Conservation (phyloP, 2,329 filamentous ascomycete species). For the Alternaria gaisen region DNA sequence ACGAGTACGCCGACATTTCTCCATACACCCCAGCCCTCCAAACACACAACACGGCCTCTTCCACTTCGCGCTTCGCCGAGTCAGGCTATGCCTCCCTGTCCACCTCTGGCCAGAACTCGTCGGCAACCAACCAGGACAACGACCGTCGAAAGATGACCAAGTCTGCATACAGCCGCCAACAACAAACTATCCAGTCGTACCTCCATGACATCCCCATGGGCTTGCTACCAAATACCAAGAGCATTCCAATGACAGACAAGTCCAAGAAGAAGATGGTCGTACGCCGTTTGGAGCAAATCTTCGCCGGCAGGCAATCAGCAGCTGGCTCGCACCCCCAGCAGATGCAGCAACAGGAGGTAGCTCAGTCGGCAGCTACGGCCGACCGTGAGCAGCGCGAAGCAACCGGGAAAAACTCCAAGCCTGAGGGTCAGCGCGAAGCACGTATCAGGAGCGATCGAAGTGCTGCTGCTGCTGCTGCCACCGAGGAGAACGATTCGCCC, state of each 20-base stretch:
- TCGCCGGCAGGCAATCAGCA: constrained; percentile 71
- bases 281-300: constrained; percentile 78
- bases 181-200: constrained; percentile 71
- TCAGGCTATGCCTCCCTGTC: constrained; percentile 71
- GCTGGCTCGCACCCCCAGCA: constrained; percentile 58
- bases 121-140: constrained; percentile 45
- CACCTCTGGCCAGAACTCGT: constrained; percentile 57
- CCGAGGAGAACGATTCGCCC: constrained; percentile 24
- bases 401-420: constrained; percentile 43
- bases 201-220: constrained; percentile 76
- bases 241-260: constrained; percentile 70
- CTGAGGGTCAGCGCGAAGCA: constrained; percentile 58
- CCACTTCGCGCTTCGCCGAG: constrained; percentile 59
- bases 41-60: constrained; percentile 68
- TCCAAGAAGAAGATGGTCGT: constrained; percentile 81
- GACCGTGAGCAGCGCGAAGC: constrained; percentile 55
- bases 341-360: constrained; percentile 66
- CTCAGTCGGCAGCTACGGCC: constrained; percentile 61
- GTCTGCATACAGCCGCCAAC: constrained; percentile 45
- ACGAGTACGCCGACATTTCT: constrained; percentile 31
- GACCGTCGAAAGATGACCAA: constrained; percentile 41
- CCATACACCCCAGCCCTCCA: constrained; percentile 59
- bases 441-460: constrained; percentile 52
- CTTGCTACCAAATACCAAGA: constrained; percentile 67
- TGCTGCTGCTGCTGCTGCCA: constrained; percentile 26